Evolutionary conservation across 1,284 basidiomycete species (phyloP).

Genomic region (Puccinia novopanici): DNA sequence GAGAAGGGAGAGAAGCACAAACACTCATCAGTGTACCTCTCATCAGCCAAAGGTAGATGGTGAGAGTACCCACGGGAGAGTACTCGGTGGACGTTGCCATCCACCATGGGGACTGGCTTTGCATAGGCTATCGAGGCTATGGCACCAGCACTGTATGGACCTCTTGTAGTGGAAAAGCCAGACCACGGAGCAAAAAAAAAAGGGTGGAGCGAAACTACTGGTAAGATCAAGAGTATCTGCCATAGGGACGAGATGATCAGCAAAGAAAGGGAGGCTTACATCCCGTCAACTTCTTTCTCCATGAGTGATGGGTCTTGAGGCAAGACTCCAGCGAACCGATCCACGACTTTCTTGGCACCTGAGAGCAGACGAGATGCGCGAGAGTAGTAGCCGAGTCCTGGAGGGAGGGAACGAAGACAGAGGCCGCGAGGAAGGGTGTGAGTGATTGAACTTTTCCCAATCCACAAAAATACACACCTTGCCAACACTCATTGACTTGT

Average conservation of each 20-base stretch:
- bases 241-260: not conserved
- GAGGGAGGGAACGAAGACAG: not conserved
- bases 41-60: not conserved
- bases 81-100: conserved; percentile 73
- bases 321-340: conserved; percentile 70
- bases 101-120: conserved; percentile 79
- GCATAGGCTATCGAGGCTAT: conserved; percentile 88
- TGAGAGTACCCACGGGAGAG: conserved; percentile 47
- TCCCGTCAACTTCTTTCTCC: conserved; percentile 81
- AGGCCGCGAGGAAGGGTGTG: not conserved
- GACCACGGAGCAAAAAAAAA: not conserved
- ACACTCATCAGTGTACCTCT: not conserved
- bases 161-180: conserved; percentile 25
- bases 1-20: no score
- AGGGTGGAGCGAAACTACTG: not conserved
- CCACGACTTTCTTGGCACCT: conserved; percentile 75
- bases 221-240: not conserved
- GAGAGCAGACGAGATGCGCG: conserved; percentile 76
- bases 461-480: conserved; percentile 20
- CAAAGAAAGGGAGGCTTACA: conserved; percentile 59
- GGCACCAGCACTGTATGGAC: conserved; percentile 67
- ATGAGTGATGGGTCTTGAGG: conserved; percentile 78
- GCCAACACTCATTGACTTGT: conserved; percentile 83
- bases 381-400: conserved; percentile 82
- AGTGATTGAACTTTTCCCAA: not conserved